phyloP scores from a whole-genome alignment of 2,329 filamentous ascomycete genomes.

The Phoma sp. region DNA sequence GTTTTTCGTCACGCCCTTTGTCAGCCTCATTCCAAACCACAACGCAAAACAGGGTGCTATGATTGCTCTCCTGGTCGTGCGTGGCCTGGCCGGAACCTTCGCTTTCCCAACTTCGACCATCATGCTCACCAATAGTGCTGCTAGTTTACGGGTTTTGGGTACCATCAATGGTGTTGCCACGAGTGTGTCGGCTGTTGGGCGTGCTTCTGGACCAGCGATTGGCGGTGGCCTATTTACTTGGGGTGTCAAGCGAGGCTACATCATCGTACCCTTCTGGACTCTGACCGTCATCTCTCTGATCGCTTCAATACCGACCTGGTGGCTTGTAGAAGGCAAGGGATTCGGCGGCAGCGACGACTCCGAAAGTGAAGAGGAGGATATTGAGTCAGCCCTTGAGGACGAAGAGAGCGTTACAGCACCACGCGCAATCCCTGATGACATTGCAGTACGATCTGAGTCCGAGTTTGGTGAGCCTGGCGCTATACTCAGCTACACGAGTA shows the following conservation, averaged over 20 bases:
- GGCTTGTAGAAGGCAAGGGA: slow-evolving; percentile 77
- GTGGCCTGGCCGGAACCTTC: slow-evolving; percentile 79
- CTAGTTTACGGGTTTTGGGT: slow-evolving; percentile 77
- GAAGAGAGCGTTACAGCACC: slow-evolving; percentile 21
- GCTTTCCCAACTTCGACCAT: slow-evolving; percentile 91
- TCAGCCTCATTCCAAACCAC: slow-evolving; percentile 65
- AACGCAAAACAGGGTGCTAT: slow-evolving; percentile 66
- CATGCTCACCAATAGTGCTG: slow-evolving; percentile 85
- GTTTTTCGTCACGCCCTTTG: slow-evolving; percentile 84
- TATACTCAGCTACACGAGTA: slow-evolving; percentile 45
- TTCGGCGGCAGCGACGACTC: slow-evolving; percentile 55
- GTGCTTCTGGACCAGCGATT: slow-evolving; percentile 78
- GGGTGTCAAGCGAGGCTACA: slow-evolving; percentile 77
- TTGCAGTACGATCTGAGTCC: slow-evolving; percentile 40
- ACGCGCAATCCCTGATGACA: slow-evolving; percentile 16
- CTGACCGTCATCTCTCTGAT: slow-evolving; percentile 69
- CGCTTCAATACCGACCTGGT: slow-evolving; percentile 75
- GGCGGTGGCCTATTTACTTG: slow-evolving; percentile 76
- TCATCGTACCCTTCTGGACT: slow-evolving; percentile 83
- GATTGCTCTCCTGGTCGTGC: slow-evolving; percentile 73
- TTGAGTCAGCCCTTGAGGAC: slow-evolving; percentile 18
- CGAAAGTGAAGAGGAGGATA: slow-evolving; percentile 48
- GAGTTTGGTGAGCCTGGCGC: slow-evolving; percentile 48
- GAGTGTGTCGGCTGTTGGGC: slow-evolving; percentile 78
- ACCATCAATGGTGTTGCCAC: slow-evolving; percentile 93